Evolutionary conservation across 148 eudicot genomes (phyloP), one percentile per base, ranked within the genome.

Genomic region (Rhododendron ferrugineum): DNA sequence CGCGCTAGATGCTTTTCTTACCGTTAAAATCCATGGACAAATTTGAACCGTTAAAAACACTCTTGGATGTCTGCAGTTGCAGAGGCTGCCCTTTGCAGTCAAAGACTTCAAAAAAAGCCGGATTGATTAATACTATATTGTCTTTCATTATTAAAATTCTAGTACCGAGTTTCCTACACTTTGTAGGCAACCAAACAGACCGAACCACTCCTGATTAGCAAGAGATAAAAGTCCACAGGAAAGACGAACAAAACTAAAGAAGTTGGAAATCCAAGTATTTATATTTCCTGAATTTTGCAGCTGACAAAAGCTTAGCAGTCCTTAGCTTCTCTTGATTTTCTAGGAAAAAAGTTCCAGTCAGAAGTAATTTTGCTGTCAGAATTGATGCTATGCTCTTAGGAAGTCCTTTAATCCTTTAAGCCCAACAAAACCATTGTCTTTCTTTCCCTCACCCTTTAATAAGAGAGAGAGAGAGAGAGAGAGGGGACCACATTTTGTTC

Each of bases 141-240:
- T 83, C 3, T 9, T 20, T n/a, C 82, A 7, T 16, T 7, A 34
- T 6, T 44, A 56, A 30, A 6, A 78, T 22, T 26, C 6, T 40
- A 74, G 37, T 70, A 30, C 8, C 20, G 37, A 30, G 36, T 74
- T 44, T 77, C 32, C 47, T 28, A 15, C n/a, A 80, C 18, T 80
- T 34, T 36, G 28, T 80, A n/a, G 34, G 83, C 44, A 34, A 80
- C 83, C 68, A 34, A 34, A 56, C 83, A 80, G 83, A 34, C n/a
- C 44, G 56, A 50, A 50, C 81, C 7, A 26, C 2, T 44, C 66
- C 10, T 6, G 66, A 60, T 23, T 7, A 23, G 66, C 11, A 26
- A n/a, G 32, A 66, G 30, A 64, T 9, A 26, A 28, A 60, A n/a
- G 15, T 26, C 1, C 34, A 26, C 72, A 28, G 32, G 0, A 26